These are phyloP conservation scores for Fusarium algeriense DNA, from an alignment of 2,329 filamentous ascomycete genomes.

Conservation along the genomic window DNA sequence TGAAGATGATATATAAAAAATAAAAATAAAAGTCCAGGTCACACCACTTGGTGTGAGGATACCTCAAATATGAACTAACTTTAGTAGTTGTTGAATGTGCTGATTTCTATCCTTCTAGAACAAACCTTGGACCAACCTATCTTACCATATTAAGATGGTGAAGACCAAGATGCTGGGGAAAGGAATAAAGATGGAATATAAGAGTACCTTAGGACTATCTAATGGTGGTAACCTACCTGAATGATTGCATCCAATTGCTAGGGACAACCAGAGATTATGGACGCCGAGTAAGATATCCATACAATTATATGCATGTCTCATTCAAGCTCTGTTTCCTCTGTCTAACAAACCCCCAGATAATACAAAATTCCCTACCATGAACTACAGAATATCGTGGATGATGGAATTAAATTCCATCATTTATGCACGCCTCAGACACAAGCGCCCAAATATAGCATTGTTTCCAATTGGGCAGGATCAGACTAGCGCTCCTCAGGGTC, in stretches of 20 bases:
- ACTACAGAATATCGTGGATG: not conserved
- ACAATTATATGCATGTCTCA: not conserved
- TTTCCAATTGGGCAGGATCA: conserved; percentile 19
- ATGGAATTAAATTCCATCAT: not conserved
- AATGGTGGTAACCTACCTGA: not conserved
- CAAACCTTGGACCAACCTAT: not conserved
- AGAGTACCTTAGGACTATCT: no score
- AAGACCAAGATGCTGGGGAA: not conserved
- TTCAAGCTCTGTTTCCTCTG: not conserved
- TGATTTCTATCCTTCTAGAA: not conserved
- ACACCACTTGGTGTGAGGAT: not conserved
- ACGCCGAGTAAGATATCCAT: not conserved
- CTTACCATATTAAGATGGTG: not conserved
- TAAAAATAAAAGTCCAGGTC: not conserved
- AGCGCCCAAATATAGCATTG: conserved; percentile 11
- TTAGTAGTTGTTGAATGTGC: not conserved
- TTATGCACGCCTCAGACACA: not conserved
- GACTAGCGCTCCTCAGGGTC: conserved; percentile 39
- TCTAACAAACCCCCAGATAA: no score
- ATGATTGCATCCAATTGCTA: not conserved
- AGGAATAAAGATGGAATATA: not conserved
- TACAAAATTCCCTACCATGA: not conserved
- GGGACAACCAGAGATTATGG: not conserved
- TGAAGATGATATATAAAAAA: not conserved
- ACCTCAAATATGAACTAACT: not conserved